phyloP scores from a whole-genome alignment of 1,284 basidiomycete genomes.

The Trichosporon coremiiforme region DNA sequence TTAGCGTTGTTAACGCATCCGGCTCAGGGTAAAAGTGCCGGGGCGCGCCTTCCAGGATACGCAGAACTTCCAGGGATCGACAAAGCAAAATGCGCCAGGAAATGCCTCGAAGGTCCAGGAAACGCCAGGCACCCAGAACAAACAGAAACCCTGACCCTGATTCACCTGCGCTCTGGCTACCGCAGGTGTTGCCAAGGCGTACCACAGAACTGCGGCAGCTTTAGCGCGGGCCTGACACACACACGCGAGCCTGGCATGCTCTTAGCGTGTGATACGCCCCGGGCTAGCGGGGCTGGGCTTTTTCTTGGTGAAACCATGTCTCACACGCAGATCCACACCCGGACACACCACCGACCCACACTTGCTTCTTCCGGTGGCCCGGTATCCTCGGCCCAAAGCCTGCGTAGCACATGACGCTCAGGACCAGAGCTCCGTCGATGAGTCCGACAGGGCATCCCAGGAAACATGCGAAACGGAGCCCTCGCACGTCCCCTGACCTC shows the following conservation, averaged over 20 bases:
- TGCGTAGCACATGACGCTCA: background rate
- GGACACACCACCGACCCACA: background rate
- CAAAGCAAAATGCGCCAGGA: too few species aligned
- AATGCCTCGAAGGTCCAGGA: background rate
- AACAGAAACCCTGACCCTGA: constrained; percentile 20
- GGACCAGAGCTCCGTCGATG: background rate
- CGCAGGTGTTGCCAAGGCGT: background rate
- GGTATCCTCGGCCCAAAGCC: too few species aligned
- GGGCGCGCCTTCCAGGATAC: background rate
- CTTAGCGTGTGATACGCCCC: too few species aligned
- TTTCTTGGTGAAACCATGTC: background rate
- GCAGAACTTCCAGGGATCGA: background rate
- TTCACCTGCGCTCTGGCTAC: background rate
- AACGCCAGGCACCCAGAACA: constrained; percentile 8
- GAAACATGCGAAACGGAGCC: constrained; percentile 4
- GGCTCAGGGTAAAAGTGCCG: background rate
- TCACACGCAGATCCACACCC: constrained; percentile 1
- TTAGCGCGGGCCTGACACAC: background rate
- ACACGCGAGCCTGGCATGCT: too few species aligned
- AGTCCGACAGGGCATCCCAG: background rate
- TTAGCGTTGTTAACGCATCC: background rate
- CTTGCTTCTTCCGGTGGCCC: background rate
- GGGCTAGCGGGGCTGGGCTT: background rate
- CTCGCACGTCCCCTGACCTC: background rate
- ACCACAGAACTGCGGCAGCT: background rate